These are phyloP conservation scores for Leccinellum rugosiceps DNA, from an alignment of 768 basidiomycete genomes.

Conservation along the genomic window DNA sequence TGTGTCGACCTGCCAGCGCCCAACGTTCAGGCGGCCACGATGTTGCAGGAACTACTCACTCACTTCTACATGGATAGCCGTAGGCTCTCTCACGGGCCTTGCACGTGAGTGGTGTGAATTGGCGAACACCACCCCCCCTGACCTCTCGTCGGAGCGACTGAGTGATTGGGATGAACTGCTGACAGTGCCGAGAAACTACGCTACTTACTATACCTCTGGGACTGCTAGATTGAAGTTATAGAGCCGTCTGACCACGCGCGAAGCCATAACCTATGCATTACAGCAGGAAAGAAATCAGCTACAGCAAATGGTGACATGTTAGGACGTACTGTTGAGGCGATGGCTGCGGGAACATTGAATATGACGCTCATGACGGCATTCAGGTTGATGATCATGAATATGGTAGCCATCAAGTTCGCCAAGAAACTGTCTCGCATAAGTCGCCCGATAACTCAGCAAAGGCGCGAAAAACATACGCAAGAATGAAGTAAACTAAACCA, in stretches of 20 bases:
- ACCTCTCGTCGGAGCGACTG: conserved; percentile 22
- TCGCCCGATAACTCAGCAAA: conserved; percentile 24
- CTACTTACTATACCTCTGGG: conserved; percentile 31
- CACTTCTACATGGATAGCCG: conserved; percentile 36
- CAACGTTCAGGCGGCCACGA: conserved; percentile 1
- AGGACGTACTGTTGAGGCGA: conserved; percentile 45
- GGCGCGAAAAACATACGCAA: conserved; percentile 48
- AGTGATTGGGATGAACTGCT: not conserved
- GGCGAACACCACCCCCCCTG: conserved; percentile 15
- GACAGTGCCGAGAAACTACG: not conserved
- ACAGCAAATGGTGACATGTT: not conserved
- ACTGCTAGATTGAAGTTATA: conserved; percentile 41
- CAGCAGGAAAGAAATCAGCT: not conserved
- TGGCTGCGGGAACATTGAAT: conserved; percentile 63
- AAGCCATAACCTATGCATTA: conserved; percentile 49
- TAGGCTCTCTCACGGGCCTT: conserved; percentile 13
- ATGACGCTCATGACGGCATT: conserved; percentile 67
- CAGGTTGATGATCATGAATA: conserved; percentile 64
- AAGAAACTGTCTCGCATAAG: conserved; percentile 33
- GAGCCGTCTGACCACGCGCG: conserved; percentile 56
- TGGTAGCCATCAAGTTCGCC: conserved; percentile 40
- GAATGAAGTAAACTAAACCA: conserved; percentile 71
- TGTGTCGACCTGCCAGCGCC: conserved; percentile 26
- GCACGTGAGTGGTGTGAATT: conserved; percentile 16
- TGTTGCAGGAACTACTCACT: not conserved